A percentile compares a stretch with the other conserved stretches of the same genome.
Conservation (phyloP, 257 asterid species). For the Solanum appendiculatum region DNA sequence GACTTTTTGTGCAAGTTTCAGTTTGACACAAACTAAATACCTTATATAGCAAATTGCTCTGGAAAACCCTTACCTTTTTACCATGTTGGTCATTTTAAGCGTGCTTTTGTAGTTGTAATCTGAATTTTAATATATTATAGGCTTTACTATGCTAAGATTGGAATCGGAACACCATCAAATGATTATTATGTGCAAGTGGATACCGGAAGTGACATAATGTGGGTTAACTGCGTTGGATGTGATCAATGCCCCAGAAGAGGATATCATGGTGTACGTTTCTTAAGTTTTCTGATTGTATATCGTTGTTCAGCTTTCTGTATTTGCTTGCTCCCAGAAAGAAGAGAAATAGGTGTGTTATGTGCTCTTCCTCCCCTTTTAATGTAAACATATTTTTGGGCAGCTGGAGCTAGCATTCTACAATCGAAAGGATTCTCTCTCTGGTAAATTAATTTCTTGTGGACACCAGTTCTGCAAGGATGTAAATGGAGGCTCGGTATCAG, state of each 20-base stretch:
- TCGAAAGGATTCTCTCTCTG: slow-evolving; percentile 66
- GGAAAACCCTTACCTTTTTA: neutral
- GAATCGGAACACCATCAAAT: slow-evolving; percentile 91
- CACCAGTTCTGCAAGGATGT: slow-evolving; percentile 60
- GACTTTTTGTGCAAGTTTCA: neutral
- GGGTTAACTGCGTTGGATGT: slow-evolving; percentile 96
- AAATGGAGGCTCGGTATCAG: slow-evolving; percentile 37
- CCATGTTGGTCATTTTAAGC: neutral
- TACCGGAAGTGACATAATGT: slow-evolving; percentile 93
- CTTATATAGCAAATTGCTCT: neutral
- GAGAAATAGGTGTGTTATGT: neutral
- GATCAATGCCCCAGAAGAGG: slow-evolving; percentile 80
- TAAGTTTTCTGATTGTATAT: neutral
- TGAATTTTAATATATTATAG: slow-evolving; percentile 27
- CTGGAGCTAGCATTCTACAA: slow-evolving; percentile 78
- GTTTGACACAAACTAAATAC: neutral
- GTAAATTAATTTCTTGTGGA: slow-evolving; percentile 51
- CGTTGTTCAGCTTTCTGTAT: neutral
- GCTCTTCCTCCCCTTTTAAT: slow-evolving; percentile 4
- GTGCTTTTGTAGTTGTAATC: neutral
- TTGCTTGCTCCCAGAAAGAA: neutral
- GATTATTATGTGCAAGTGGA: slow-evolving; percentile 97
- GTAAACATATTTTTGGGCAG: slow-evolving; percentile 38
- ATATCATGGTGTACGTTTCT: slow-evolving; percentile 77
- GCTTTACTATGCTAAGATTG: slow-evolving; percentile 94